Base-by-base conservation (phyloP, 2,329 filamentous ascomycete species). In the Ophiobolus disseminans region DNA sequence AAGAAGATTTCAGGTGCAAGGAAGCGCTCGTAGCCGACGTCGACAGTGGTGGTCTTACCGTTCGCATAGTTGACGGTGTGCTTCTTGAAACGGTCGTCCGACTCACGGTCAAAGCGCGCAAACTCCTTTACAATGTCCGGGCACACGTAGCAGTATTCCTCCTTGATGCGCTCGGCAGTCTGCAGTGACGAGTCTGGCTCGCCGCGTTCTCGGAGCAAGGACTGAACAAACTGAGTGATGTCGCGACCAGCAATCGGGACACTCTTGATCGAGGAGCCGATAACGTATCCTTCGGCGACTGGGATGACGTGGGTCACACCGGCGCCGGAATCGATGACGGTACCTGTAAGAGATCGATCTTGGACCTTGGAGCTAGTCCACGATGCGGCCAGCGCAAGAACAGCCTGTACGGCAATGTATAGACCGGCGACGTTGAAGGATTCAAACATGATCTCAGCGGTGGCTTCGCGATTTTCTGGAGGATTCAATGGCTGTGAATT, bases 111-210 rank as follows among this genome's bases (percentile, higher is more conserved):
- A 79, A 92, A 99, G 60, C 90, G 88, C 50, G 89, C 85, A 70
- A 97, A 99, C 72, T 99, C 94, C 82, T 97, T 99, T 69, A 99
- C 94, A 55, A 99, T 97, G 73, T 99, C 94, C 13, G 95, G 94
- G 73, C 89, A 96, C 31, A 99, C 94, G 68, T 99, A 99, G 76
- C 94, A 97, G 80, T 95, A 93, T 73, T 97, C 91, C 75, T 99
- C 94, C 81, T 99, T 99, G 75, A 99, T 96, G 73, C 91, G 90
- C 75, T 97, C 94, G 1, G 94, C 94, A 6, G 93, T 97, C 82
- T 97, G 97, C 59, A 99, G 82, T 48, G 91, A 96, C 69, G 92
- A 97, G 73, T 99, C 94, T 17, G 94, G 87, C 81, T 99, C 94
- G 63, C 93, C 93, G 64, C 94, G 89, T 76, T 99, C 94, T 78